A percentile compares a stretch with the other conserved stretches of the same genome.
These are phyloP conservation scores for Linum lewisii DNA, from an alignment of 345 rosid genomes.

Conservation along the genomic window DNA sequence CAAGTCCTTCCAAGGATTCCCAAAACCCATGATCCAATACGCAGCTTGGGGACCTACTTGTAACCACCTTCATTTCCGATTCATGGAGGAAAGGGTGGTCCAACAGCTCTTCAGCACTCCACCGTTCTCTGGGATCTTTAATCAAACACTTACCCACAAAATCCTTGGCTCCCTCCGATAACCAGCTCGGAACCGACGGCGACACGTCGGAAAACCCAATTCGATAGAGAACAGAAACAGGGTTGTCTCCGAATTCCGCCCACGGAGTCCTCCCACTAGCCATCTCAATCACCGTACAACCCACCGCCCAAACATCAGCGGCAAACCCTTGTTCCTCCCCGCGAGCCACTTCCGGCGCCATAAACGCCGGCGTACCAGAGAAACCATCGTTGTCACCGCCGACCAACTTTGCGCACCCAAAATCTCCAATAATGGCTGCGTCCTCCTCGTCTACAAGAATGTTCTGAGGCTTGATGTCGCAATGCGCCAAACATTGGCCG, in stretches of 20 bases:
- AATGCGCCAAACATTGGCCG: slow-evolving; percentile 46
- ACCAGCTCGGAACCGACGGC: slow-evolving; percentile 57
- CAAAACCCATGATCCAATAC: slow-evolving; percentile 73
- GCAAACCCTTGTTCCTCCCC: slow-evolving; percentile 73
- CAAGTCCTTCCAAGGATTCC: slow-evolving; percentile 40
- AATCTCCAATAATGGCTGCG: slow-evolving; percentile 61
- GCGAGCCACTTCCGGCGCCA: slow-evolving; percentile 91
- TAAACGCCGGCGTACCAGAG: slow-evolving; percentile 87
- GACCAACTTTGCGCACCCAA: slow-evolving; percentile 63
- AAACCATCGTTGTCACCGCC: slow-evolving; percentile 18
- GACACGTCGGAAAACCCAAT: slow-evolving; percentile 64
- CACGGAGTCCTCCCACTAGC: slow-evolving; percentile 66
- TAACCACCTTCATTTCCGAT: slow-evolving; percentile 1
- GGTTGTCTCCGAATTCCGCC: slow-evolving; percentile 43
- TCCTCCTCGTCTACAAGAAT: slow-evolving; percentile 39
- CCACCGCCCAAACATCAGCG: slow-evolving; percentile 88
- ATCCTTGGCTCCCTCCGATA: slow-evolving; percentile 51
- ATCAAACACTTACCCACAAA: slow-evolving; percentile 56
- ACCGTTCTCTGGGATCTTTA: slow-evolving; percentile 52
- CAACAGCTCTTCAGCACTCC: slow-evolving; percentile 52
- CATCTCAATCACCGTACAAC: slow-evolving; percentile 74
- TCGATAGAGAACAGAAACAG: slow-evolving; percentile 52
- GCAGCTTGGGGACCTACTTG: slow-evolving; percentile 43
- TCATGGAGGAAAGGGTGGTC: slow-evolving; percentile 57
- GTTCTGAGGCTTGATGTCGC: slow-evolving; percentile 76